Evolutionary conservation across 1,284 basidiomycete genomes (phyloP).

Genomic region (Heterobasidion annosum): DNA sequence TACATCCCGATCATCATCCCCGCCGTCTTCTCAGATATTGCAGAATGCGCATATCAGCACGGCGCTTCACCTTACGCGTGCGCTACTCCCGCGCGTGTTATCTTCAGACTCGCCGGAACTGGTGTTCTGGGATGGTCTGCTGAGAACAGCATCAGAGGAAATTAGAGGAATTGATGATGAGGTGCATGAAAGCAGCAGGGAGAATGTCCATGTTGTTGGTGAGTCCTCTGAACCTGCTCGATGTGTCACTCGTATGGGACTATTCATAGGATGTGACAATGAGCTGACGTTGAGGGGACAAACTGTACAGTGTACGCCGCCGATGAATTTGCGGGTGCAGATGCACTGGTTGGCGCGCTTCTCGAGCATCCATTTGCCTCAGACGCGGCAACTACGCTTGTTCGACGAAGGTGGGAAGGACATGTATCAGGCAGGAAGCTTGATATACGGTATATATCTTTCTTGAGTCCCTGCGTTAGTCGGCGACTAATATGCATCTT

Average conservation of each 20-base stretch:
- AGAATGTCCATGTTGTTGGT: neutral
- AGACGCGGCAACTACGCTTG: conserved; percentile 27
- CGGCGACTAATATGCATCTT: neutral
- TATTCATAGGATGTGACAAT: neutral
- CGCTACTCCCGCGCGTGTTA: conserved; percentile 5
- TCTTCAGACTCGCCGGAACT: conserved; percentile 3
- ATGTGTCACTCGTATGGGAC: neutral
- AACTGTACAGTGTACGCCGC: conserved; percentile 41
- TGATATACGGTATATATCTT: conserved; percentile 9
- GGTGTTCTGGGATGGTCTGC: conserved; percentile 6
- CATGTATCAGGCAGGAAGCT: conserved; percentile 24
- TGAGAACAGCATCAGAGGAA: neutral
- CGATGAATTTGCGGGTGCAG: conserved; percentile 39
- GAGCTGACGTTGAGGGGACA: neutral
- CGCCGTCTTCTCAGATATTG: neutral
- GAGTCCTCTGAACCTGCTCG: neutral
- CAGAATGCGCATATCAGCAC: conserved; percentile 7
- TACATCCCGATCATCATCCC: neutral
- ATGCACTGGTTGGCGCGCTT: conserved; percentile 54
- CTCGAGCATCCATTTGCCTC: conserved; percentile 59
- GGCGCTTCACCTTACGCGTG: conserved; percentile 6
- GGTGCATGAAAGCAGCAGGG: neutral
- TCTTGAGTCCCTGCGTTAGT: neutral
- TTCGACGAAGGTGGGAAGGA: conserved; percentile 28
- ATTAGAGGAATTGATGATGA: neutral